Evolutionary conservation across 2,329 filamentous ascomycete species (phyloP).

Genomic region (Beauveria asiatica): DNA sequence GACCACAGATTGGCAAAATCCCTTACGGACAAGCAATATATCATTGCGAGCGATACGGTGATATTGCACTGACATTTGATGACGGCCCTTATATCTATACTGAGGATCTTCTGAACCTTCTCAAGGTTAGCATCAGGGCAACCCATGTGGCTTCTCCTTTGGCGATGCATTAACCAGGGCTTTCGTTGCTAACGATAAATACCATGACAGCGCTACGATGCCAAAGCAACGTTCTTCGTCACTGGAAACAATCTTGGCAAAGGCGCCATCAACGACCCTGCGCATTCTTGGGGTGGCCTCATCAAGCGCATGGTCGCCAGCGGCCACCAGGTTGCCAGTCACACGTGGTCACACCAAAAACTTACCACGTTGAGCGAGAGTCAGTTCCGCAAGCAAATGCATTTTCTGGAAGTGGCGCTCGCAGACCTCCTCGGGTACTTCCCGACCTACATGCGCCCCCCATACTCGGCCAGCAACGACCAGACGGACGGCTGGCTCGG

Average conservation of each 20-base stretch:
- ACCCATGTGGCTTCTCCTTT: neutral
- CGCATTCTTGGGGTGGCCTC: constrained; percentile 25
- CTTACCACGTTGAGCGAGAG: constrained; percentile 27
- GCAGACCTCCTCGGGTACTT: constrained; percentile 31
- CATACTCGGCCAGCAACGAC: constrained; percentile 36
- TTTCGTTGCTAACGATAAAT: neutral
- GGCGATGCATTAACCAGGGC: no score
- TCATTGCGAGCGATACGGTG: constrained; percentile 25
- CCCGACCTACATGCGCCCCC: constrained; percentile 36
- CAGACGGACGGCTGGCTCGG: constrained; percentile 30
- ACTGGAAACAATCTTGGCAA: constrained; percentile 30
- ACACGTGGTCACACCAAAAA: constrained; percentile 38
- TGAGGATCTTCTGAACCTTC: constrained; percentile 29
- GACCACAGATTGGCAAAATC: constrained; percentile 44
- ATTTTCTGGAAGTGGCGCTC: constrained; percentile 34
- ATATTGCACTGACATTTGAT: constrained; percentile 37
- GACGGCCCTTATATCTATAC: constrained; percentile 38
- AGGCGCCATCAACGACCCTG: constrained; percentile 32
- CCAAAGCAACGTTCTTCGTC: constrained; percentile 32
- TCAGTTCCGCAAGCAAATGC: constrained; percentile 31
- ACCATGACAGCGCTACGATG: constrained; percentile 20
- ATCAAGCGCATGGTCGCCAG: constrained; percentile 39
- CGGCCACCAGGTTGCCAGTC: constrained; percentile 53
- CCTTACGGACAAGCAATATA: constrained; percentile 47
- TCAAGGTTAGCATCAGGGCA: constrained; percentile 15